A percentile compares a stretch with the other conserved stretches of the same genome.
These are phyloP conservation scores for Phytophthora sansomeana DNA, from an alignment of 352 stramenopile genomes.

Conservation along the genomic window DNA sequence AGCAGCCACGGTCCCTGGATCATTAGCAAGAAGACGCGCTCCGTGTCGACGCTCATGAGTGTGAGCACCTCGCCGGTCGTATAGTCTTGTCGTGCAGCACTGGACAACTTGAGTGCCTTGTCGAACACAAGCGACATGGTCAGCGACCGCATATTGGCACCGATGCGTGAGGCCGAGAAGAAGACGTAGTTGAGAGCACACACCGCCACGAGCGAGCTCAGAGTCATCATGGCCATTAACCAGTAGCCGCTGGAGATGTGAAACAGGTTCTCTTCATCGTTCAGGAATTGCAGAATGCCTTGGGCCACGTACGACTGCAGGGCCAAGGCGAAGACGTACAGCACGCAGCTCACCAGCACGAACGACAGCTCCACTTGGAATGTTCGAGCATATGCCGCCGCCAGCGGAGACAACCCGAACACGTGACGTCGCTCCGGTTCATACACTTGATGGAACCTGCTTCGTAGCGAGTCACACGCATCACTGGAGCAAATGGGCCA, in stretches of 20 bases:
- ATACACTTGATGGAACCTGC: not conserved
- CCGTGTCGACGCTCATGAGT: constrained; percentile 48
- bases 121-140: constrained; percentile 51
- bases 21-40: constrained; percentile 48
- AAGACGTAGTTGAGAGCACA: constrained; percentile 46
- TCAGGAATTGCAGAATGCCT: constrained; percentile 41
- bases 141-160: constrained; percentile 48
- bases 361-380: constrained; percentile 26
- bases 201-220: constrained; percentile 36
- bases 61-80: constrained; percentile 51
- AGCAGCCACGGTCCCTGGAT: constrained; percentile 39
- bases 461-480: constrained; percentile 6
- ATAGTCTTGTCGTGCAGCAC: constrained; percentile 43
- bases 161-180: constrained; percentile 42
- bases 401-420: constrained; percentile 30
- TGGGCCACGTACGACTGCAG: constrained; percentile 39
- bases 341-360: constrained; percentile 26
- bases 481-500: constrained; percentile 39
- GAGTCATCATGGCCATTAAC: constrained; percentile 37
- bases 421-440: not conserved
- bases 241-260: constrained; percentile 39
- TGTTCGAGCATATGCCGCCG: constrained; percentile 17
- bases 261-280: constrained; percentile 39
- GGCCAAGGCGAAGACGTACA: constrained; percentile 39
- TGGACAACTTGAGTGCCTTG: constrained; percentile 73